Percentiles rank a stretch among this genome's conserved stretches.
These are phyloP conservation scores for Botrytis porri DNA, from an alignment of 2,329 filamentous ascomycete genomes.

Conservation along the genomic window DNA sequence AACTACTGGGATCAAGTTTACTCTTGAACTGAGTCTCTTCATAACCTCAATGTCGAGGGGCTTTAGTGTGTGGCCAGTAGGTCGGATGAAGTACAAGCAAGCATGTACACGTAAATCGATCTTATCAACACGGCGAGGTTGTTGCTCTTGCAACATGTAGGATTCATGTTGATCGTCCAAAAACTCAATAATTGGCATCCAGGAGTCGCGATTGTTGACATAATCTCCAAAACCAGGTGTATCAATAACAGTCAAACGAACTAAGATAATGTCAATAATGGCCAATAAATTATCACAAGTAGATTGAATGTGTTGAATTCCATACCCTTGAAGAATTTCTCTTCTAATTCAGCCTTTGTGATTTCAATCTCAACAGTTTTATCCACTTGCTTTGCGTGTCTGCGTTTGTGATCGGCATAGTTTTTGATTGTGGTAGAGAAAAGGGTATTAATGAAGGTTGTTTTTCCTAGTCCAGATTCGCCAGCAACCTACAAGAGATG, in stretches of 20 bases:
- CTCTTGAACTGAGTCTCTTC: constrained; percentile 97
- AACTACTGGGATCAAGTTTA: constrained; percentile 97
- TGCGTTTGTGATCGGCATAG: constrained; percentile 99
- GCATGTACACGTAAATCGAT: constrained; percentile 98
- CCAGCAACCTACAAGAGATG: constrained; percentile 72
- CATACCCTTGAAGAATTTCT: constrained; percentile 99
- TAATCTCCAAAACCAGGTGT: constrained; percentile 99
- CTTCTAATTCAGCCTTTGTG: constrained; percentile 98
- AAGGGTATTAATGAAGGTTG: constrained; percentile 99
- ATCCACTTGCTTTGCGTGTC: constrained; percentile 98
- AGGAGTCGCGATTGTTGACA: constrained; percentile 99
- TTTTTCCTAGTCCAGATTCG: constrained; percentile 98
- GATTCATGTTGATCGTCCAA: constrained; percentile 99
- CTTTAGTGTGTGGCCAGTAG: constrained; percentile 97
- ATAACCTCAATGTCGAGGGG: constrained; percentile 99
- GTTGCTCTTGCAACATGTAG: constrained; percentile 99
- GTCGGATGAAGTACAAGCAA: constrained; percentile 98
- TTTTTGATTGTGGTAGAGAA: constrained; percentile 99
- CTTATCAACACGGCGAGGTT: constrained; percentile 96
- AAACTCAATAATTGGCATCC: constrained; percentile 99
- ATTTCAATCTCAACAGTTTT: constrained; percentile 99
- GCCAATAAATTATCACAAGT: constrained; percentile 1
- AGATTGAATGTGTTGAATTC: not conserved
- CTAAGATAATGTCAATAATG: constrained; percentile 47
- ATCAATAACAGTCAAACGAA: constrained; percentile 97